Percentiles rank a stretch among this genome's conserved stretches.
These are phyloP conservation scores for Carex sylvatica DNA, from an alignment of 202 grass and related monocot genomes.

Conservation along the genomic window DNA sequence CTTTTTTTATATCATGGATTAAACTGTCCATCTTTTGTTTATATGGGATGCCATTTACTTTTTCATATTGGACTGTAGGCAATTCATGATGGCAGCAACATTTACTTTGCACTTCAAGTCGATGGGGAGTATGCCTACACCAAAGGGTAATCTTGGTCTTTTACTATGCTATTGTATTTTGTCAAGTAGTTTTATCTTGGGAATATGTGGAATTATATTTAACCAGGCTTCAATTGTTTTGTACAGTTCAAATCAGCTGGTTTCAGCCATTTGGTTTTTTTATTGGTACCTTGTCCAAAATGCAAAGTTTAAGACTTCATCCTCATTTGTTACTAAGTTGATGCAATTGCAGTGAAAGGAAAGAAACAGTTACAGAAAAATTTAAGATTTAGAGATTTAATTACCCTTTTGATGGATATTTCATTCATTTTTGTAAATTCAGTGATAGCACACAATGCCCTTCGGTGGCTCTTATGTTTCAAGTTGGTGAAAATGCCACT, in stretches of 20 bases:
- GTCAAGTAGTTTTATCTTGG: slow-evolving; percentile 3
- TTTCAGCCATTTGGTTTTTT: neutral
- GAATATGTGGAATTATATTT: neutral
- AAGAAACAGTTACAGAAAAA: neutral
- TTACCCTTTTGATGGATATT: neutral
- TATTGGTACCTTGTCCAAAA: neutral
- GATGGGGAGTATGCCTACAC: slow-evolving; percentile 78
- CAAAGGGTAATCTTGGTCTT: slow-evolving; percentile 64
- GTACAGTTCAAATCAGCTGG: neutral
- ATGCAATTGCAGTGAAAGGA: neutral
- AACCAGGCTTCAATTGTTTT: neutral
- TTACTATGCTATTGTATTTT: slow-evolving; percentile 22
- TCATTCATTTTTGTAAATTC: slow-evolving; percentile 29
- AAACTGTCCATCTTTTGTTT: slow-evolving; percentile 3
- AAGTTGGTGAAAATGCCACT: slow-evolving; percentile 87
- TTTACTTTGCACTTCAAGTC: slow-evolving; percentile 90
- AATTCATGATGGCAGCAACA: slow-evolving; percentile 81
- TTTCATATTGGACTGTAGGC: slow-evolving; percentile 59
- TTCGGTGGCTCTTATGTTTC: slow-evolving; percentile 99
- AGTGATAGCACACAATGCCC: slow-evolving; percentile 68
- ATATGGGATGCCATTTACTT: slow-evolving; percentile 30
- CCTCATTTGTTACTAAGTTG: neutral
- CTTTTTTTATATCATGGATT: neutral
- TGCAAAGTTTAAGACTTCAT: neutral
- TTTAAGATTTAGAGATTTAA: slow-evolving; percentile 22